phyloP scores from a whole-genome alignment of 768 basidiomycete genomes.

The Aureoboletus auriporus region DNA sequence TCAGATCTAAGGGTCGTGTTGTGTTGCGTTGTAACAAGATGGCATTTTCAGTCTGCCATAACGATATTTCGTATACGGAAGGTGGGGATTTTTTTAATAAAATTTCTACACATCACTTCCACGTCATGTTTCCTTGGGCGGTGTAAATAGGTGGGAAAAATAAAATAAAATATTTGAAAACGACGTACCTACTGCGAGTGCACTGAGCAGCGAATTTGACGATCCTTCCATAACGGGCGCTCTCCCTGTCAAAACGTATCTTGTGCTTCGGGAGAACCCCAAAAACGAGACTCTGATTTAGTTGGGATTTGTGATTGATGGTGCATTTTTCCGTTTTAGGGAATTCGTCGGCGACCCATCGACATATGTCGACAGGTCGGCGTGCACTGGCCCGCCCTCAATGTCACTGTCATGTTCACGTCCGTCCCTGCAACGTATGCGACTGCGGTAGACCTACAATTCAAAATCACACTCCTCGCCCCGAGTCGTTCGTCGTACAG shows the following conservation, averaged over 20 bases:
- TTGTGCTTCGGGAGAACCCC: constrained; percentile 22
- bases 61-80: constrained; percentile 38
- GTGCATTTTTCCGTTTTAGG: constrained; percentile 22
- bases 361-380: constrained; percentile 19
- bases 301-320: constrained; percentile 23
- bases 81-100: constrained; percentile 44
- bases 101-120: constrained; percentile 29
- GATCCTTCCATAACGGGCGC: constrained; percentile 25
- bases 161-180: constrained; percentile 5
- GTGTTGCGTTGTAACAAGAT: constrained; percentile 46
- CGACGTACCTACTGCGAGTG: constrained; percentile 1
- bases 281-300: constrained; percentile 18
- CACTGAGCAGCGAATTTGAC: constrained; percentile 9
- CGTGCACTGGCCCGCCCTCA: constrained; percentile 12
- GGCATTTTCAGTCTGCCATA: constrained; percentile 38
- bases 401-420: constrained; percentile 28
- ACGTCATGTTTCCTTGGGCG: constrained; percentile 24
- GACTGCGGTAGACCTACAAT: constrained; percentile 17
- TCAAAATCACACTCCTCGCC: too few species aligned
- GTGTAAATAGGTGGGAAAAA: constrained; percentile 20
- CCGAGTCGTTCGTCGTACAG: constrained; percentile 25
- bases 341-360: constrained; percentile 25
- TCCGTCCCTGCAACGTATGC: constrained; percentile 12
- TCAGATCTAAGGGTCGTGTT: constrained; percentile 73
- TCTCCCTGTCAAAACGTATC: constrained; percentile 15